Conservation (phyloP, 306 rosid species). For the Calophaca sinica region DNA sequence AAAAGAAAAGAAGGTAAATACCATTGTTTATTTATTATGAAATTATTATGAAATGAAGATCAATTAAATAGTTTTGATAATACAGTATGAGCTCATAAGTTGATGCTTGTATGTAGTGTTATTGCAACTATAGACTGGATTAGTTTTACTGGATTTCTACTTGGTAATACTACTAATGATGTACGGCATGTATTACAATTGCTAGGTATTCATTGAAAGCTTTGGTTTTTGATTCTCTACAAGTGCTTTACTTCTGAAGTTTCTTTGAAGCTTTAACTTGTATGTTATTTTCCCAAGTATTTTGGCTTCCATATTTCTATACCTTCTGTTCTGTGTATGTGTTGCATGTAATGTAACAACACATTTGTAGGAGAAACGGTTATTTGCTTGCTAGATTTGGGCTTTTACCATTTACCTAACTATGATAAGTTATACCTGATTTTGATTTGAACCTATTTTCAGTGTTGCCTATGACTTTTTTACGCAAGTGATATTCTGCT, state of each 20-base stretch:
- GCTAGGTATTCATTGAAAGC: constrained; percentile 6
- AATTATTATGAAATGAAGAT: constrained; percentile 16
- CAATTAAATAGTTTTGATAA: constrained; percentile 16
- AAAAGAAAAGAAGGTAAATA: not conserved
- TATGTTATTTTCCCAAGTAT: not conserved
- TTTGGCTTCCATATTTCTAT: constrained; percentile 4
- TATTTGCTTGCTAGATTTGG: constrained; percentile 26
- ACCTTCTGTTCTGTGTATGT: not conserved
- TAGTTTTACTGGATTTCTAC: constrained; percentile 18
- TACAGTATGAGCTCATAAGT: constrained; percentile 8
- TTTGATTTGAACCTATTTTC: not conserved
- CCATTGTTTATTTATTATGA: not conserved
- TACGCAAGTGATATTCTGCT: not conserved
- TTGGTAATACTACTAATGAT: constrained; percentile 30
- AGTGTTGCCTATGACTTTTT: constrained; percentile 6
- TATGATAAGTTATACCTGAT: not conserved
- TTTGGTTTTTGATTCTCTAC: constrained; percentile 16
- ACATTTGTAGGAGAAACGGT: constrained; percentile 16
- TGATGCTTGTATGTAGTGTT: constrained; percentile 23
- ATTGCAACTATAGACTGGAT: constrained; percentile 10
- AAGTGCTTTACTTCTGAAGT: constrained; percentile 20
- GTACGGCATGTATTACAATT: constrained; percentile 11
- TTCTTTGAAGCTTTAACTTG: constrained; percentile 7
- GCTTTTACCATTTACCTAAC: constrained; percentile 1
- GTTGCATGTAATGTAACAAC: not conserved